phyloP scores from a whole-genome alignment of 805 yeast genomes.

The Candida sithepensis region DNA sequence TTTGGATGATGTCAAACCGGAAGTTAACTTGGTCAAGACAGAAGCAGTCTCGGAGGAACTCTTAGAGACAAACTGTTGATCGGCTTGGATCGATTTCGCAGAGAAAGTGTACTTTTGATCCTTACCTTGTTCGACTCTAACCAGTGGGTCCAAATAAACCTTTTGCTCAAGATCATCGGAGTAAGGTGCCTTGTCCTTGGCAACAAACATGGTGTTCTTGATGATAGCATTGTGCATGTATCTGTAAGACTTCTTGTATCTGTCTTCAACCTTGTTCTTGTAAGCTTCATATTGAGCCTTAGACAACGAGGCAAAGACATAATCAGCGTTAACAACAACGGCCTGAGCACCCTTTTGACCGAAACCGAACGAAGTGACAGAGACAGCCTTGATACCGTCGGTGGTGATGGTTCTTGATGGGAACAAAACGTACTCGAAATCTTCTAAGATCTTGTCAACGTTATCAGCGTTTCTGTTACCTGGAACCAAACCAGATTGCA shows the following conservation, averaged over 20 bases:
- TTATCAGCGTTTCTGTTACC: conserved; percentile 99
- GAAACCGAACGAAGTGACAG: conserved; percentile 96
- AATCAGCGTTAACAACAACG: conserved; percentile 86
- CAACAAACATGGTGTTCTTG: conserved; percentile 84
- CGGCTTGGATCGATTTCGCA: conserved; percentile 47
- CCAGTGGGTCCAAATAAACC: conserved; percentile 95
- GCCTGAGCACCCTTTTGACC: conserved; percentile 99
- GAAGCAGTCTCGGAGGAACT: conserved; percentile 59
- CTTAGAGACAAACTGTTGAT: conserved; percentile 39
- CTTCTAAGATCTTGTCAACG: conserved; percentile 77
- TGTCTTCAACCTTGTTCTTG: conserved; percentile 61
- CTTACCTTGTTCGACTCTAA: conserved; percentile 50
- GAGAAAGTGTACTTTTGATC: conserved; percentile 44
- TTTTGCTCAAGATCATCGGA: conserved; percentile 79
- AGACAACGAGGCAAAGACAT: conserved; percentile 80
- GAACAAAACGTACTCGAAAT: conserved; percentile 84
- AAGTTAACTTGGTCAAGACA: conserved; percentile 55
- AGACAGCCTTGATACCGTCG: conserved; percentile 95
- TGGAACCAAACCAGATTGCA: conserved; percentile 91
- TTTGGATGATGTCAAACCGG: conserved; percentile 39
- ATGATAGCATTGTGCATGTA: conserved; percentile 95
- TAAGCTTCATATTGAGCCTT: conserved; percentile 69
- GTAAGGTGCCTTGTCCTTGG: conserved; percentile 94
- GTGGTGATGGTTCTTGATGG: conserved; percentile 93
- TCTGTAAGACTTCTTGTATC: conserved; percentile 88